Evolutionary conservation across 1,139 yeast genomes (phyloP).

Genomic region (Taiozyma sp.): DNA sequence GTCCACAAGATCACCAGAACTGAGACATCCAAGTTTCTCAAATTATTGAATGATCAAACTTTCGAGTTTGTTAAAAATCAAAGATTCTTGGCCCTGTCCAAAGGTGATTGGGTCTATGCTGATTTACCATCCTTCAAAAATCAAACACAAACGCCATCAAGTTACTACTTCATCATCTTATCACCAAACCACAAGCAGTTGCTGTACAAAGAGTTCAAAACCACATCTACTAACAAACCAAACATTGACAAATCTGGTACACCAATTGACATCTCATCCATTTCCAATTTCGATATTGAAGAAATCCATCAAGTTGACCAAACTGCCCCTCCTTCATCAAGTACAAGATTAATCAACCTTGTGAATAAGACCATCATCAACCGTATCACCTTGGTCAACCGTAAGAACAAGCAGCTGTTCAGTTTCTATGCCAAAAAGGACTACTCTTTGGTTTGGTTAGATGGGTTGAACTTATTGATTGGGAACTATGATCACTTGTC

Average conservation of each 20-base stretch:
- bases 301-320: conserved; percentile 35
- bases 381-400: conserved; percentile 44
- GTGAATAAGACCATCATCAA: conserved; percentile 51
- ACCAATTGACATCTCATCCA: conserved; percentile 29
- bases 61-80: conserved; percentile 76
- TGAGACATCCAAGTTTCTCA: conserved; percentile 36
- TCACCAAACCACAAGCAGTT: conserved; percentile 68
- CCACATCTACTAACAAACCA: conserved; percentile 45
- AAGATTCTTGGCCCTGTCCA: conserved; percentile 62
- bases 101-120: conserved; percentile 82
- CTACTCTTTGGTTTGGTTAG: conserved; percentile 70
- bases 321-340: conserved; percentile 21
- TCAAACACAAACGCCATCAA: conserved; percentile 19
- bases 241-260: conserved; percentile 47
- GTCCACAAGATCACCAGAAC: conserved; percentile 32
- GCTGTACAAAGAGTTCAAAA: conserved; percentile 54
- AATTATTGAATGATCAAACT: conserved; percentile 51
- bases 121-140: conserved; percentile 51
- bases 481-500: conserved; percentile 39
- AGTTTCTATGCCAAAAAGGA: conserved; percentile 68
- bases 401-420: conserved; percentile 37
- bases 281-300: conserved; percentile 38
- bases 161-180: conserved; percentile 52
- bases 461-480: conserved; percentile 64
- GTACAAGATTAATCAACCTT: conserved; percentile 41